phyloP scores from a whole-genome alignment of 305 asterid genomes.

The Fraxinus dipetala region DNA sequence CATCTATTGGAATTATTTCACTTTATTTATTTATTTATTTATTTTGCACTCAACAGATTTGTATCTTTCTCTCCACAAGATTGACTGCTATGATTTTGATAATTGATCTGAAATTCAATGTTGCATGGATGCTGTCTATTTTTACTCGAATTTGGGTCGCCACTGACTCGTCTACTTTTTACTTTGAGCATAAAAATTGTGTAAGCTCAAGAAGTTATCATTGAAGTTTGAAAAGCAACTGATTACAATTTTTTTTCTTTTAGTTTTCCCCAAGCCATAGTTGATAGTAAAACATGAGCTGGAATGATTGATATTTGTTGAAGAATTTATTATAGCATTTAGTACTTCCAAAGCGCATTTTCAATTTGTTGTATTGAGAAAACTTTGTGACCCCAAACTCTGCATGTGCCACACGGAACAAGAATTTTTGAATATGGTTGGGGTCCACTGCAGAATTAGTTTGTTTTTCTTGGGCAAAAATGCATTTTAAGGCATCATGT shows the following conservation, averaged over 20 bases:
- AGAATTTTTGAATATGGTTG: conserved; percentile 2
- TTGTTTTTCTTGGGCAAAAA: background rate
- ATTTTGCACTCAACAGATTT: background rate
- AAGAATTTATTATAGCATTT: background rate
- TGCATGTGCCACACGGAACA: background rate
- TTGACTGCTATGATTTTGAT: background rate
- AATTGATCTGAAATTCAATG: background rate
- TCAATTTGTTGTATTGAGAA: background rate
- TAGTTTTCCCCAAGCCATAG: background rate
- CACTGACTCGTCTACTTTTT: background rate
- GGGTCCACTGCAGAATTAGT: background rate
- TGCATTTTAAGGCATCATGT: background rate
- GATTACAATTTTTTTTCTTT: background rate
- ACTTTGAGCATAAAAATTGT: background rate
- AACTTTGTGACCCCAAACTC: background rate
- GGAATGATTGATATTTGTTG: background rate
- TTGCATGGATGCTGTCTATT: background rate
- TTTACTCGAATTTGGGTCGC: background rate
- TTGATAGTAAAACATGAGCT: background rate
- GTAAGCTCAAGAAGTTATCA: background rate
- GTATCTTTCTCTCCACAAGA: background rate
- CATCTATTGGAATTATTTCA: background rate
- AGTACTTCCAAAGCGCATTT: background rate
- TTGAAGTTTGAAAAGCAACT: background rate
- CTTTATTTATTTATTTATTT: background rate